phyloP scores from a whole-genome alignment of 2,329 filamentous ascomycete genomes.

The Fusarium incarnatum region DNA sequence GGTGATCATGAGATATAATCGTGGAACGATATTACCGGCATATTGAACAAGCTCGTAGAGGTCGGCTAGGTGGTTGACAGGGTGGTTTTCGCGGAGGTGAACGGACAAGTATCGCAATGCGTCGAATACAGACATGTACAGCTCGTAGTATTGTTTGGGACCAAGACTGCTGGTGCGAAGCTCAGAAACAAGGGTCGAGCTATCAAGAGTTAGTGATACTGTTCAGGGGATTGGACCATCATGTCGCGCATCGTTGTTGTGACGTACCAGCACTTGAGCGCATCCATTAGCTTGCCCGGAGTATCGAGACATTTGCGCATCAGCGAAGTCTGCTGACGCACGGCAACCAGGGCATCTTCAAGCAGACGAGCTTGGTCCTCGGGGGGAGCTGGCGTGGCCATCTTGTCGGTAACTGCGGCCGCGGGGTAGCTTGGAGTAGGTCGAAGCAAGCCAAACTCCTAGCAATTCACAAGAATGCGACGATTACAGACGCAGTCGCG shows the following conservation, averaged over 20 bases:
- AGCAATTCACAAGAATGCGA: conserved; percentile 45
- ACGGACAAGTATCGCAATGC: conserved; percentile 95
- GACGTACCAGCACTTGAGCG: conserved; percentile 96
- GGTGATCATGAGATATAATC: conserved; percentile 98
- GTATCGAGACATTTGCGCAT: conserved; percentile 99
- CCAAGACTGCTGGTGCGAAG: conserved; percentile 95
- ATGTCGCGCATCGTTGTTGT: neutral
- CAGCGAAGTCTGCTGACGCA: conserved; percentile 94
- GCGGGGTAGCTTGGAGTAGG: conserved; percentile 50
- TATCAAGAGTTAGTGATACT: conserved; percentile 54
- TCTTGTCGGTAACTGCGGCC: conserved; percentile 47
- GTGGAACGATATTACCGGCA: conserved; percentile 96
- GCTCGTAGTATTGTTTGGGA: conserved; percentile 99
- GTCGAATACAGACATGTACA: conserved; percentile 99
- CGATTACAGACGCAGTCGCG: conserved; percentile 29
- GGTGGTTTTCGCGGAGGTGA: conserved; percentile 96
- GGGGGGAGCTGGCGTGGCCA: conserved; percentile 69
- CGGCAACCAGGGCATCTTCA: conserved; percentile 95
- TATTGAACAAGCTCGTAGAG: conserved; percentile 98
- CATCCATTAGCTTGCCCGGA: conserved; percentile 99
- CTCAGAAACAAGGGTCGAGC: conserved; percentile 98
- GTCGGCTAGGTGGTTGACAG: conserved; percentile 96
- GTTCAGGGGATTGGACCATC: conserved; percentile 22
- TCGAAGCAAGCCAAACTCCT: conserved; percentile 39
- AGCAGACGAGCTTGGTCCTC: conserved; percentile 92